Conservation (phyloP, 768 basidiomycete species). For the Pisolithus marmoratus region DNA sequence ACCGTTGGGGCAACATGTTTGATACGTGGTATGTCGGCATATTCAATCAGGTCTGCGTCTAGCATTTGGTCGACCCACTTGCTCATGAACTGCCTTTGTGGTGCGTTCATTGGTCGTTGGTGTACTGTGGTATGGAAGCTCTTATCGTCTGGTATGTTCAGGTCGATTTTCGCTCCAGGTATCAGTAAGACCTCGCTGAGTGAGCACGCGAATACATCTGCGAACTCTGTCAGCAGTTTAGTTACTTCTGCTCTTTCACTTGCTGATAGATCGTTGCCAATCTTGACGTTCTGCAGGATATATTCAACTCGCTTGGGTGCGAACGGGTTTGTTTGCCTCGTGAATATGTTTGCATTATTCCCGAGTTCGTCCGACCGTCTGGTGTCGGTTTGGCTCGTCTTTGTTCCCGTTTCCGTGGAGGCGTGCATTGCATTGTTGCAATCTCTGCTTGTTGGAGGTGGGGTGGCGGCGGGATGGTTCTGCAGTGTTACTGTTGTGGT, state of each 20-base stretch:
- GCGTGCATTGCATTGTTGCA: not conserved
- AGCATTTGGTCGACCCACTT: too few relatives aligned
- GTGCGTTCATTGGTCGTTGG: not conserved
- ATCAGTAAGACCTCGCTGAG: constrained; percentile 34
- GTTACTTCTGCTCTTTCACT: constrained; percentile 18
- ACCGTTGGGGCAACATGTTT: constrained; percentile 16
- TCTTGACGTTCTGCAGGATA: constrained; percentile 13
- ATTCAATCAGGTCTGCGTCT: not conserved
- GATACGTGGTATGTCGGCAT: not conserved
- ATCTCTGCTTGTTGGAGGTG: not conserved
- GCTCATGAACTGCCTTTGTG: not conserved
- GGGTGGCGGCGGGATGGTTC: not conserved
- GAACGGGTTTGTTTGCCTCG: not conserved
- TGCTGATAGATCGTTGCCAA: constrained; percentile 27
- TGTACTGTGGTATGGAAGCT: not conserved
- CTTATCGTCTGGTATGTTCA: not conserved
- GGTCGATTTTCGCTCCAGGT: not conserved
- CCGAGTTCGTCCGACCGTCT: too few relatives aligned
- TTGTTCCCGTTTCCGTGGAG: too few relatives aligned
- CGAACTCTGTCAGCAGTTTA: constrained; percentile 22
- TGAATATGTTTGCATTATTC: too few relatives aligned
- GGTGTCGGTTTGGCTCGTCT: too few relatives aligned
- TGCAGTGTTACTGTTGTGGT: not conserved
- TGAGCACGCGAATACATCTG: constrained; percentile 36
- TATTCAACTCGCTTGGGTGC: constrained; percentile 9